Percentiles rank a stretch among this genome's conserved stretches.
Evolutionary conservation across 148 eudicot genomes (phyloP).

Genomic region (Cornus suecica): DNA sequence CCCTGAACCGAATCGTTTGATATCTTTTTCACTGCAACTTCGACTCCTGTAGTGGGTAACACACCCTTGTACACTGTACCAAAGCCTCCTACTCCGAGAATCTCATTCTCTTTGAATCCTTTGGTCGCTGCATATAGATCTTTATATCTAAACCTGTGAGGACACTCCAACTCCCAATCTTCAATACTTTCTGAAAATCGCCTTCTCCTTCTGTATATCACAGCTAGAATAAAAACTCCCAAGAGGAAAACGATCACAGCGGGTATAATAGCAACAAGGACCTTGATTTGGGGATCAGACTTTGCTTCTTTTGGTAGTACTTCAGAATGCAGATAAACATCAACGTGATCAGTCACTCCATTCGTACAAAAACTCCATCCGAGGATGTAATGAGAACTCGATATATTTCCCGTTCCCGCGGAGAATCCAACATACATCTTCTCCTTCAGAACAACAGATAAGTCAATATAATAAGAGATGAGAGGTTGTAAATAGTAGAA

Average conservation of each 20-base stretch:
- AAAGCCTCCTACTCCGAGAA: conserved; percentile 30
- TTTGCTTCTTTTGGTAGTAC: background rate
- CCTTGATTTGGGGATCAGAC: background rate
- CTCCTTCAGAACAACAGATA: conserved; percentile 1
- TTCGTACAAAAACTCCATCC: conserved; percentile 32
- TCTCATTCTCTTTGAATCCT: conserved; percentile 23
- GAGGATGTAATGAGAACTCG: conserved; percentile 32
- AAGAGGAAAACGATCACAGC: conserved; percentile 10
- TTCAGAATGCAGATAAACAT: conserved; percentile 13
- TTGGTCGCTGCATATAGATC: conserved; percentile 28
- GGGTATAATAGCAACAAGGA: conserved; percentile 6
- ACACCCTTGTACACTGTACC: conserved; percentile 34
- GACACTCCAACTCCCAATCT: conserved; percentile 37
- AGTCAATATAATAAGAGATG: conserved; percentile 1
- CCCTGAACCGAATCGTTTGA: conserved; percentile 21
- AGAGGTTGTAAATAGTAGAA: no score
- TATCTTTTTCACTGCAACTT: conserved; percentile 30
- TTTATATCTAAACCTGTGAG: conserved; percentile 25
- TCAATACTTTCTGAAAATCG: conserved; percentile 16
- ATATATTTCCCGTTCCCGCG: conserved; percentile 23
- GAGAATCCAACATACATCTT: conserved; percentile 32
- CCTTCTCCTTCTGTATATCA: background rate
- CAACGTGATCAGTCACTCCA: conserved; percentile 10
- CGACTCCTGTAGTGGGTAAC: conserved; percentile 15
- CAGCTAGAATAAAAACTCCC: background rate